Conservation (phyloP, 768 basidiomycete genomes). For the Dictyophora rubrovolvata region DNA sequence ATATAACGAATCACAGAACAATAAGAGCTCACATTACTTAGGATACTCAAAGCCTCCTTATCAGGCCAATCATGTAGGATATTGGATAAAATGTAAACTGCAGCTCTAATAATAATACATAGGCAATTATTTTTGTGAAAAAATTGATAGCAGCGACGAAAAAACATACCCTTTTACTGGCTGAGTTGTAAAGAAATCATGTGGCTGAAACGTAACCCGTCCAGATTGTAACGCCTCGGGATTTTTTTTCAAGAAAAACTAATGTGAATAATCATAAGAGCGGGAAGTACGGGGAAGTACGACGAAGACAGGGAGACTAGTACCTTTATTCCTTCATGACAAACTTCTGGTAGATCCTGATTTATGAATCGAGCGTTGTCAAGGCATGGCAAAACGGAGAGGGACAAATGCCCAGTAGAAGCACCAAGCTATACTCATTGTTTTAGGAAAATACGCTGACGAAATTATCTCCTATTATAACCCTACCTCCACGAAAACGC, state of each 20-base stretch:
- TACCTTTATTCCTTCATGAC: conserved; percentile 6
- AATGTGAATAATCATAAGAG: not conserved
- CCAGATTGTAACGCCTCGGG: not conserved
- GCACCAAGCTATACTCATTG: conserved; percentile 3
- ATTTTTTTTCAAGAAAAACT: conserved; percentile 2
- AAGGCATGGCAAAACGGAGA: not conserved
- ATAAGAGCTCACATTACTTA: not conserved
- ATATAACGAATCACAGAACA: not conserved
- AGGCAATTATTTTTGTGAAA: not conserved
- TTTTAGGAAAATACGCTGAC: not conserved
- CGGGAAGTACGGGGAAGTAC: too few species aligned
- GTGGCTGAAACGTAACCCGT: not conserved
- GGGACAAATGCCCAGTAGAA: conserved; percentile 1
- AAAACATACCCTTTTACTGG: conserved; percentile 5
- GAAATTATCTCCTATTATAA: not conserved
- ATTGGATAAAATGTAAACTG: conserved; percentile 3
- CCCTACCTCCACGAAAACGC: conserved; percentile 4
- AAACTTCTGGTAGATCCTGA: conserved; percentile 7
- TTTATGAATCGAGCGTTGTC: conserved; percentile 2
- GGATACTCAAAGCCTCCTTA: not conserved
- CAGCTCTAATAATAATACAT: not conserved
- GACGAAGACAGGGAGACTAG: not conserved
- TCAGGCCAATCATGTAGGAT: conserved; percentile 6
- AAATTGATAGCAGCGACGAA: not conserved
- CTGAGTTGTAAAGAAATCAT: conserved; percentile 4